Evolutionary conservation across 176 grass and related monocot species (phyloP), one percentile per base, ranked within the genome.

Genomic region (Echinochloa phyllopogon): DNA sequence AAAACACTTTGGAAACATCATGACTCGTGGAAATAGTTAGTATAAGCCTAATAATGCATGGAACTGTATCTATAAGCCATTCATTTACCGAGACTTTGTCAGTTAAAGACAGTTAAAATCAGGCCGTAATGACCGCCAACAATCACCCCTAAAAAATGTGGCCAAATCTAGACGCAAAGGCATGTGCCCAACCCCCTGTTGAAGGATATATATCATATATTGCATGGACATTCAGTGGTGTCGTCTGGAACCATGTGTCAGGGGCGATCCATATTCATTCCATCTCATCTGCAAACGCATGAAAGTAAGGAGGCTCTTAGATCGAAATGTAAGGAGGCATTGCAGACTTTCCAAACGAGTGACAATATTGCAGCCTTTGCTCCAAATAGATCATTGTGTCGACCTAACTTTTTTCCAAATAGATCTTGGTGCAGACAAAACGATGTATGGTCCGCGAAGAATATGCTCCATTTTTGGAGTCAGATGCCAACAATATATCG

Each of bases 401-500:
- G 2, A 33, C 29, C 29, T 33, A 33, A 33, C 29, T 33, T 33
- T 33, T 33, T 33, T 33, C 29, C 29, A 33, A 33, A 33, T 33
- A 33, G 29, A 33, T 33, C 29, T 33, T 33, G 29, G 29, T 33
- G 29, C 29, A 33, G 29, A 33, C 29, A 33, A 33, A 33, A 33
- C 1, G 29, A 17, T 29, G 23, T 74, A 74, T 29, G 23, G 23
- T 4, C 47, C 45, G 2, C 48, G 36, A 21, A 3, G 36, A 21
- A 3, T 75, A 3, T 75, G 49, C 16, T 75, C 8, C 15, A 12
- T 60, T 71, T 44, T 10, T 8, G 21, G 65, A 41, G 37, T 57
- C 67, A 48, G 7, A 74, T 83, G 57, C 11, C 53, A 74, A 83
- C 80, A 62, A 62, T 38, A 38, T 36, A 74, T 83, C 81, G 81